Percentiles rank a stretch among this genome's conserved stretches.
phyloP scores from a whole-genome alignment of 139 green algal species.

The Tetradesmus lagerheimii region DNA sequence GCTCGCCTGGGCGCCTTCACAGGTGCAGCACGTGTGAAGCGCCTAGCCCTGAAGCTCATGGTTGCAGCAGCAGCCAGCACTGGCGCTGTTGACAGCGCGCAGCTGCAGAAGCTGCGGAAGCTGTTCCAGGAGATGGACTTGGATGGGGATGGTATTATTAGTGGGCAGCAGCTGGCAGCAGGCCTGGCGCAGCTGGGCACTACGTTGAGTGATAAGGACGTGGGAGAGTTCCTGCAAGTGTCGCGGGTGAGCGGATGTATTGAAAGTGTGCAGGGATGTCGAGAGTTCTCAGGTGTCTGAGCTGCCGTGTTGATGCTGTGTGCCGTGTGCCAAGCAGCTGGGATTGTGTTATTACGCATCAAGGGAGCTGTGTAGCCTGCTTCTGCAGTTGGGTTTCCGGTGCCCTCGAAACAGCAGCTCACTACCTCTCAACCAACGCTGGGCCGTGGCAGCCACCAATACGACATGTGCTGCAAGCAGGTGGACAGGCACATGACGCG shows the following conservation, averaged over 20 bases:
- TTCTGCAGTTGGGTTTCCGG: too few species aligned
- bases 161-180: constrained; percentile 29
- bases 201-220: constrained; percentile 27
- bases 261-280: too few species aligned
- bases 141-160: constrained; percentile 50
- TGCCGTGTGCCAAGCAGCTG: too few species aligned
- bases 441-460: too few species aligned
- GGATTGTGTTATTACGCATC: too few species aligned
- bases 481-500: too few species aligned
- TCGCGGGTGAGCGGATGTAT: constrained; percentile 13
- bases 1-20: constrained; percentile 52
- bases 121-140: constrained; percentile 51
- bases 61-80: constrained; percentile 32
- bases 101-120: constrained; percentile 45
- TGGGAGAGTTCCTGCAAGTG: constrained; percentile 48
- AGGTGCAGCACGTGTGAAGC: constrained; percentile 45
- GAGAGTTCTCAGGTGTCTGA: too few species aligned
- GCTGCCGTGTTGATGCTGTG: too few species aligned
- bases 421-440: too few species aligned
- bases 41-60: constrained; percentile 57
- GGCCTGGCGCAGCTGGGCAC: constrained; percentile 31
- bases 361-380: too few species aligned
- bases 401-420: too few species aligned
- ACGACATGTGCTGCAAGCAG: too few species aligned
- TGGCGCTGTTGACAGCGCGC: constrained; percentile 24